Conservation (phyloP, 2,329 filamentous ascomycete species). For the Fusarium goolgardi region DNA sequence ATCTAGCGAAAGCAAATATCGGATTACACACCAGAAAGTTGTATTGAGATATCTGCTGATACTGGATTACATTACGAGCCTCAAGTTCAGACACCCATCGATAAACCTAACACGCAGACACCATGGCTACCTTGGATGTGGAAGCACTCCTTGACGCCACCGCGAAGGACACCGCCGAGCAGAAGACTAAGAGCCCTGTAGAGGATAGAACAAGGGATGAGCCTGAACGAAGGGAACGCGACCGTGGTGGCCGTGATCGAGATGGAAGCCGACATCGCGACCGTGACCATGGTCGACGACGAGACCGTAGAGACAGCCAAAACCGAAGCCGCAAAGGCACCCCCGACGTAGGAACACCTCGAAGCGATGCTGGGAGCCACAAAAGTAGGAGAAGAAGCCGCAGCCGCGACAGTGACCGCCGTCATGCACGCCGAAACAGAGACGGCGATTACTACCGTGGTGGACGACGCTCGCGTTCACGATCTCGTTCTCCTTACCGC, state of each 20-base stretch:
- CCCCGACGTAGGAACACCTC: slow-evolving; percentile 72
- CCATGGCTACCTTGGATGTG: slow-evolving; percentile 73
- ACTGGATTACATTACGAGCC: slow-evolving; percentile 19
- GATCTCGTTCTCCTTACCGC: slow-evolving; percentile 76
- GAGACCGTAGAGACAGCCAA: slow-evolving; percentile 67
- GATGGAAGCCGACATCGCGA: slow-evolving; percentile 67
- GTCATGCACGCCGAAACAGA: slow-evolving; percentile 78
- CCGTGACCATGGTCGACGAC: slow-evolving; percentile 60
- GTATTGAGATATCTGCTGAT: slow-evolving; percentile 4
- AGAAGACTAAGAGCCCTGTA: slow-evolving; percentile 58
- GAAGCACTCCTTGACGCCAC: slow-evolving; percentile 92
- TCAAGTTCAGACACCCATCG: slow-evolving; percentile 6
- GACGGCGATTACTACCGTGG: slow-evolving; percentile 76
- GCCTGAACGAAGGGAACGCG: slow-evolving; percentile 64
- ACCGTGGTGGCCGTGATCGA: slow-evolving; percentile 67
- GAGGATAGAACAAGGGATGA: slow-evolving; percentile 64
- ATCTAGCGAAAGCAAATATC: slow-evolving; percentile 27
- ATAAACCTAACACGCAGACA: slow-evolving; percentile 42
- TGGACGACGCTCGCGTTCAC: slow-evolving; percentile 69
- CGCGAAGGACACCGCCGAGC: slow-evolving; percentile 69
- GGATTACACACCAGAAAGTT: slow-evolving; percentile 11
- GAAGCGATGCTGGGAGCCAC: slow-evolving; percentile 81
- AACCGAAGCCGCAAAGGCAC: slow-evolving; percentile 60
- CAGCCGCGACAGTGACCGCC: slow-evolving; percentile 80
- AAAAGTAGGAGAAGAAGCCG: slow-evolving; percentile 84